Conservation (phyloP, 192 early-diverging fungal species). For the Spizellomyces punctatus region DNA sequence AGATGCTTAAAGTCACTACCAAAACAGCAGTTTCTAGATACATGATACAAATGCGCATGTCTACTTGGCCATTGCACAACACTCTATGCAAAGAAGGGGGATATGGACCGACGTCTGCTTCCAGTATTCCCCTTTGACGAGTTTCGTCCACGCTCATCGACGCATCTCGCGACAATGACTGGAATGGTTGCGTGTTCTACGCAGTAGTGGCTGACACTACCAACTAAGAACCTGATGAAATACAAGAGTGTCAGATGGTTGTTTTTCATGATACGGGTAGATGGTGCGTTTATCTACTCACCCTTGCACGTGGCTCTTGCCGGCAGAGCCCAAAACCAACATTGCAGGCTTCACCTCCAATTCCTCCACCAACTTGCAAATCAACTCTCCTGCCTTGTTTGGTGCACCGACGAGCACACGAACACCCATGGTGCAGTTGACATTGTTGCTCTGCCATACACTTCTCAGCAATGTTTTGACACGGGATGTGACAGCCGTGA, state of each 20-base stretch:
- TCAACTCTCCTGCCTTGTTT: slow-evolving; percentile 31
- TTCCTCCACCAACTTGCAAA: slow-evolving; percentile 41
- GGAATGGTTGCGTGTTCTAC: slow-evolving; percentile 37
- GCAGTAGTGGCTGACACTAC: slow-evolving; percentile 41
- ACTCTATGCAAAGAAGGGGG: slow-evolving; percentile 3
- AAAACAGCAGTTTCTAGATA: no score
- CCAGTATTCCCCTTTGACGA: background rate
- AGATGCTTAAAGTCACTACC: no score
- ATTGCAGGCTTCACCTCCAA: slow-evolving; percentile 32
- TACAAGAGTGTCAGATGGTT: background rate
- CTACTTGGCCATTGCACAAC: no score
- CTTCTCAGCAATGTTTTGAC: slow-evolving; percentile 45
- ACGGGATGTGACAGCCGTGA: slow-evolving; percentile 14
- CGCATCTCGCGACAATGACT: slow-evolving; percentile 44
- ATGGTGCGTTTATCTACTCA: background rate
- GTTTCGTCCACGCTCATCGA: slow-evolving; percentile 24
- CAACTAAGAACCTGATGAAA: slow-evolving; percentile 32
- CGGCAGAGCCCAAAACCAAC: slow-evolving; percentile 46
- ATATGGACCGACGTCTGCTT: background rate
- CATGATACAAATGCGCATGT: no score
- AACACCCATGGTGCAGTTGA: slow-evolving; percentile 31
- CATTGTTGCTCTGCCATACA: slow-evolving; percentile 33
- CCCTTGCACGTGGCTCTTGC: slow-evolving; percentile 46
- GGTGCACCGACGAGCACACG: slow-evolving; percentile 18
- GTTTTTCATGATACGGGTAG: background rate